Percentiles rank a stretch among this genome's conserved stretches.
These are phyloP conservation scores for Flaveria robusta DNA, from an alignment of 129 eudicot genomes.

Conservation along the genomic window DNA sequence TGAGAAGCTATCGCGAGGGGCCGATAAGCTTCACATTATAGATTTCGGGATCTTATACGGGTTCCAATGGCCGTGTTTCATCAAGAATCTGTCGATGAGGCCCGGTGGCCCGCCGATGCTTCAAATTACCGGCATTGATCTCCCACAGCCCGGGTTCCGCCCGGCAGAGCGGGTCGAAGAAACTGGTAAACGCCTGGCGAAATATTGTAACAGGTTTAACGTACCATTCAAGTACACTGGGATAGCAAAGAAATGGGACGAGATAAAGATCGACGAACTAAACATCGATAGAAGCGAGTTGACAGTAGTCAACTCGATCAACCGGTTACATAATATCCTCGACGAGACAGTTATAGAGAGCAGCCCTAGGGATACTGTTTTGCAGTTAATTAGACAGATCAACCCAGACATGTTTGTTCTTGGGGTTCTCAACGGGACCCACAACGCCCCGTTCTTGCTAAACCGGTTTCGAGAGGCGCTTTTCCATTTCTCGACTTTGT, in stretches of 20 bases:
- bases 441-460: conserved; percentile 60
- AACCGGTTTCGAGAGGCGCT: conserved; percentile 62
- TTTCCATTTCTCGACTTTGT: conserved; percentile 58
- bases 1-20: conserved; percentile 33
- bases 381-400: conserved; percentile 44
- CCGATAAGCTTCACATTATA: conserved; percentile 56
- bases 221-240: conserved; percentile 61
- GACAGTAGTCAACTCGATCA: conserved; percentile 52
- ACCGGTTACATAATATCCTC: conserved; percentile 43
- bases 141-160: conserved; percentile 60
- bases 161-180: conserved; percentile 61
- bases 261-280: conserved; percentile 45
- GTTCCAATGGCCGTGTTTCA: conserved; percentile 71
- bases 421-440: conserved; percentile 56
- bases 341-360: conserved; percentile 49
- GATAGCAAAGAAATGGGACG: conserved; percentile 64
- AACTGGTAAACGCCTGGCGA: conserved; percentile 52
- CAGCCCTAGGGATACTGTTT: conserved; percentile 55
- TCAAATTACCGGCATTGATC: conserved; percentile 62
- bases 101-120: conserved; percentile 65
- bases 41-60: conserved; percentile 80
- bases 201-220: conserved; percentile 54
- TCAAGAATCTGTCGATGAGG: conserved; percentile 48
- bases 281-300: conserved; percentile 43
- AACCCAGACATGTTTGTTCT: conserved; percentile 61